Evolutionary conservation across 2,329 filamentous ascomycete genomes (phyloP).

Genomic region (Beauveria varroae): DNA sequence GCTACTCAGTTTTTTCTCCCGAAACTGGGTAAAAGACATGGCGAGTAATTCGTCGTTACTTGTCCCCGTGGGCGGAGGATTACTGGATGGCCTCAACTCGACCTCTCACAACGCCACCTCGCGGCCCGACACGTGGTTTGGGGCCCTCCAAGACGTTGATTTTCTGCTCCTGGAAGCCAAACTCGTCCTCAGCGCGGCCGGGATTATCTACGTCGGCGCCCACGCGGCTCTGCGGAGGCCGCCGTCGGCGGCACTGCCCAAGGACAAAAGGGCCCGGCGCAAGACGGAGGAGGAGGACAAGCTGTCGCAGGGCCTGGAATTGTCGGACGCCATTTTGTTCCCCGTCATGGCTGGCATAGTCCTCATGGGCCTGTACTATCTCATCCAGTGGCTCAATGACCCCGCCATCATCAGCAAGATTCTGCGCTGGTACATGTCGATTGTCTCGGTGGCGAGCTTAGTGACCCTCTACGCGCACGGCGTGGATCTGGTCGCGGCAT

Average conservation of each 20-base stretch:
- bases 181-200: constrained; percentile 58
- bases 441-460: constrained; percentile 71
- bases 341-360: constrained; percentile 68
- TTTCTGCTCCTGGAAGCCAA: constrained; percentile 39
- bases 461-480: constrained; percentile 66
- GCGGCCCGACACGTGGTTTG: constrained; percentile 23
- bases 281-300: constrained; percentile 44
- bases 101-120: constrained; percentile 19
- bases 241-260: constrained; percentile 62
- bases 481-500: constrained; percentile 54
- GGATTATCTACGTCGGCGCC: constrained; percentile 76
- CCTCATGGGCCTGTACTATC: constrained; percentile 71
- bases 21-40: constrained; percentile 1
- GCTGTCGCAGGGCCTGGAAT: constrained; percentile 42
- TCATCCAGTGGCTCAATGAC: constrained; percentile 84
- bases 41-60: constrained; percentile 18
- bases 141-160: constrained; percentile 27
- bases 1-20: not conserved
- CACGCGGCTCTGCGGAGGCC: constrained; percentile 82
- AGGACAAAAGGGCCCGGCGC: constrained; percentile 35
- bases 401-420: constrained; percentile 75
- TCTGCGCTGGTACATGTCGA: constrained; percentile 74
- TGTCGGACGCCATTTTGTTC: constrained; percentile 76
- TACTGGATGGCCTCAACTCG: constrained; percentile 24
- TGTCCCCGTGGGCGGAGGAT: constrained; percentile 13